phyloP scores from a whole-genome alignment of 352 stramenopile species.

The Thraustochytrium sp. region DNA sequence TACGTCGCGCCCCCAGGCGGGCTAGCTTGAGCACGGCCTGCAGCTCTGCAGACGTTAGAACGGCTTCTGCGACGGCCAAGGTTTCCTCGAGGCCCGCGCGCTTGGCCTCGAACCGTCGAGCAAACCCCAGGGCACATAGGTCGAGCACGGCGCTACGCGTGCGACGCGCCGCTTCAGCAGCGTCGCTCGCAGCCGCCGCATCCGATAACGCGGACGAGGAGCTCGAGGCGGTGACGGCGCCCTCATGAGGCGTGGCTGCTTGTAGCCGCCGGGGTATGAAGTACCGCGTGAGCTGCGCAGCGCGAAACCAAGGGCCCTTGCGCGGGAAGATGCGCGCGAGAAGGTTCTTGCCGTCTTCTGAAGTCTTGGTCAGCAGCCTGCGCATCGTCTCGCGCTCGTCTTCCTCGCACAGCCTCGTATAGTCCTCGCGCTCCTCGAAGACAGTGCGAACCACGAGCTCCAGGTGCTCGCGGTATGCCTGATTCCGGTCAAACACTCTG shows the following conservation, averaged over 20 bases:
- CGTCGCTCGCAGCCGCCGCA: not conserved
- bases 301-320: constrained; percentile 7
- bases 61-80: not conserved
- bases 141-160: not conserved
- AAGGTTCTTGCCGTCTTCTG: not conserved
- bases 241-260: not conserved
- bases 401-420: not conserved
- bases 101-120: not conserved
- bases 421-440: constrained; percentile 28
- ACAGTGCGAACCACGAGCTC: constrained; percentile 31
- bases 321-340: not conserved
- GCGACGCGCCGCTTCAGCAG: not conserved
- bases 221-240: not conserved
- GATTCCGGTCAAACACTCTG: not conserved
- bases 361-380: not conserved
- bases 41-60: not conserved
- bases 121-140: not conserved
- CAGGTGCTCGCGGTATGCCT: constrained; percentile 22
- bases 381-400: not conserved
- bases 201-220: not conserved
- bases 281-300: not conserved
- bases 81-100: not conserved
- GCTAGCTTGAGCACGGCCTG: not conserved
- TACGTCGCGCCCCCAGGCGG: not conserved
- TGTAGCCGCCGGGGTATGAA: not conserved